A percentile compares a stretch with the other conserved stretches of the same genome.
phyloP scores from a whole-genome alignment of 1,284 basidiomycete genomes.

The Porphyrellus sp. region DNA sequence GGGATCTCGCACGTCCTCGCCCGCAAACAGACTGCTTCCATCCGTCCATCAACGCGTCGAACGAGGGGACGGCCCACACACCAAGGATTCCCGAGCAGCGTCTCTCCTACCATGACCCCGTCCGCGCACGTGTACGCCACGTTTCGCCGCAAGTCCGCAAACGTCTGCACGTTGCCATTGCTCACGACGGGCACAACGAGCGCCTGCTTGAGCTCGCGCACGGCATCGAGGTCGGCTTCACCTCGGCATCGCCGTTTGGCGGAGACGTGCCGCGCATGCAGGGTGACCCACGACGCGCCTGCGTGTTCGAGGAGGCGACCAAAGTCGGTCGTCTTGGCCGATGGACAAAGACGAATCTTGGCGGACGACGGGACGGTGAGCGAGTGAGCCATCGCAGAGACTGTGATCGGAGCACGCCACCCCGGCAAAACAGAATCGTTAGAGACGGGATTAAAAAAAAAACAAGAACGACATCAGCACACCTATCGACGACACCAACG shows the following conservation, averaged over 20 bases:
- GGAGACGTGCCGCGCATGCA: slow-evolving; percentile 72
- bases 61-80: slow-evolving; percentile 31
- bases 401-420: slow-evolving; percentile 24
- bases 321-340: slow-evolving; percentile 52
- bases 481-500: slow-evolving; percentile 61
- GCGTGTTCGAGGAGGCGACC: slow-evolving; percentile 55
- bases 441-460: neutral
- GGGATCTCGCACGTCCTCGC: slow-evolving; percentile 51
- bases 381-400: slow-evolving; percentile 56
- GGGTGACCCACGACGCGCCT: slow-evolving; percentile 63
- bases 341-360: slow-evolving; percentile 57
- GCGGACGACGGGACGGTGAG: slow-evolving; percentile 60
- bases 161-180: slow-evolving; percentile 71
- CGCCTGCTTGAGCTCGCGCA: slow-evolving; percentile 51
- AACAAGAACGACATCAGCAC: slow-evolving; percentile 4
- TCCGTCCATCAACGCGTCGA: neutral
- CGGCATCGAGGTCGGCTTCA: slow-evolving; percentile 59
- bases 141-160: slow-evolving; percentile 55
- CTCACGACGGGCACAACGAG: slow-evolving; percentile 60
- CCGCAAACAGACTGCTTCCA: slow-evolving; percentile 48
- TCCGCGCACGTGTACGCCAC: slow-evolving; percentile 57
- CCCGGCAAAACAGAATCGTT: neutral
- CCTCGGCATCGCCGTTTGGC: slow-evolving; percentile 63
- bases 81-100: slow-evolving; percentile 67
- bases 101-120: slow-evolving; percentile 77